Conservation (phyloP, 345 rosid species). For the Erysimum cheiranthoides region DNA sequence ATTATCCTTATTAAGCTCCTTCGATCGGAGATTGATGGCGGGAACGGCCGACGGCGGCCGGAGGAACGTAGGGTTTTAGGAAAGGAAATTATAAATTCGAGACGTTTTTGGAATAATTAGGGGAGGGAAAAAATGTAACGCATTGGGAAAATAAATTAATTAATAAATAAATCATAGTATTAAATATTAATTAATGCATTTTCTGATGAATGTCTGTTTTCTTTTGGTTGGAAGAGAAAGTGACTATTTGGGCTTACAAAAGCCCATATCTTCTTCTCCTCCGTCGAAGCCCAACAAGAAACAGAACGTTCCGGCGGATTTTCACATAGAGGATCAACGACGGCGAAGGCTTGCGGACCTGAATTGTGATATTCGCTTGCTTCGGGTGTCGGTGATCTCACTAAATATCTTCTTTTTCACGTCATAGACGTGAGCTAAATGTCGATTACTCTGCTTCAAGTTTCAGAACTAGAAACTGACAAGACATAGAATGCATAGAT, state of each 20-base stretch:
- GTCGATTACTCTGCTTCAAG: too few species aligned
- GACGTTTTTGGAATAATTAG: conserved; percentile 24
- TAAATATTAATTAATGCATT: too few species aligned
- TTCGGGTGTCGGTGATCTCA: too few species aligned
- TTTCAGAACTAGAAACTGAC: too few species aligned
- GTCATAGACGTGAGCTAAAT: too few species aligned
- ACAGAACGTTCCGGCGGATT: not conserved
- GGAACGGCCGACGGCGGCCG: conserved; percentile 37
- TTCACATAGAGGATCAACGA: not conserved
- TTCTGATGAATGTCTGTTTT: not conserved
- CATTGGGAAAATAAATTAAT: not conserved
- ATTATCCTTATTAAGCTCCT: not conserved
- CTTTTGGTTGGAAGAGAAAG: not conserved
- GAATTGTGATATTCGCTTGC: too few species aligned
- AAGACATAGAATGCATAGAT: too few species aligned
- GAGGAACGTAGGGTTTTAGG: conserved; percentile 45
- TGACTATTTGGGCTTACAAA: conserved; percentile 6
- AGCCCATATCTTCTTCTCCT: conserved; percentile 17
- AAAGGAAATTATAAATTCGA: not conserved
- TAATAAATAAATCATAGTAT: not conserved
- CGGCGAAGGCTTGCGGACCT: not conserved
- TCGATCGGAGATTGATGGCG: conserved; percentile 15
- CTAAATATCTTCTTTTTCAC: too few species aligned
- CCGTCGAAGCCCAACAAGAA: conserved; percentile 5
- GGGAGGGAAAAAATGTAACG: conserved; percentile 38